Evolutionary conservation across 2,329 filamentous ascomycete genomes (phyloP), one percentile per base, ranked within the genome.

Genomic region (Rhynchosporium graminicola): DNA sequence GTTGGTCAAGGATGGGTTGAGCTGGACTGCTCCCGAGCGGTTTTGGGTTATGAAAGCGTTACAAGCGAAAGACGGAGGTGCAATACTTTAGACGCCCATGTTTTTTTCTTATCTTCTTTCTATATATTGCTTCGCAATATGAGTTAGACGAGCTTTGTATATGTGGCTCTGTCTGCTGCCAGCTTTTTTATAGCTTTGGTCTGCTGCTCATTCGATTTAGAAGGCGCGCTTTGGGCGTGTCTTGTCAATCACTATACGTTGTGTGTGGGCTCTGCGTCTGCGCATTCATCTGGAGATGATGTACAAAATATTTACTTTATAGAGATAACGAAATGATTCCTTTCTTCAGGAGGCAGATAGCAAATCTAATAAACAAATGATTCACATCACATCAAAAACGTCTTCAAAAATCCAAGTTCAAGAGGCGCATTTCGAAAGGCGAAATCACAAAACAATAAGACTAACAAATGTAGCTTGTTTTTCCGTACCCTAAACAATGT

Each of bases 21-120:
- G 64, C 57, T 63, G 64, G 64, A 57, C 61, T 45, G 62, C 64
- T 66, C 62, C 40, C 54, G 62, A 43, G 59, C 26, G 59, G 57
- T 48, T 54, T 58, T 20, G 38, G 61, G 48, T 36, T 55, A 52
- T 63, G 47, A 61, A 62, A 63, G 61, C 61, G 60, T 63, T 63
- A 60, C 36, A 42, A 59, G n/a, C 36, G 33, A 36, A 52, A 48
- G 52, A 29, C 45, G 46, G 55, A 20, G 33, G 20, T 12, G 50
- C 26, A 15, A 52, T 33, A 52, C 33, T 33, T 52, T 52, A 52
- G 50, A 52, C 26, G 50, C 38, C 33, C 13, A 52, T 52, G 33
- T 38, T 38, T 52, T 52, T 20, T 20, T 20, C 33, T 3, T 52
- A 20, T 51, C 31, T 51, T 52, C 33, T 33, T 52, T 12, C 42